A percentile compares a stretch with the other conserved stretches of the same genome.
These are phyloP conservation scores for Mucor piriformis DNA, from an alignment of 371 early-diverging fungal species.

Conservation along the genomic window DNA sequence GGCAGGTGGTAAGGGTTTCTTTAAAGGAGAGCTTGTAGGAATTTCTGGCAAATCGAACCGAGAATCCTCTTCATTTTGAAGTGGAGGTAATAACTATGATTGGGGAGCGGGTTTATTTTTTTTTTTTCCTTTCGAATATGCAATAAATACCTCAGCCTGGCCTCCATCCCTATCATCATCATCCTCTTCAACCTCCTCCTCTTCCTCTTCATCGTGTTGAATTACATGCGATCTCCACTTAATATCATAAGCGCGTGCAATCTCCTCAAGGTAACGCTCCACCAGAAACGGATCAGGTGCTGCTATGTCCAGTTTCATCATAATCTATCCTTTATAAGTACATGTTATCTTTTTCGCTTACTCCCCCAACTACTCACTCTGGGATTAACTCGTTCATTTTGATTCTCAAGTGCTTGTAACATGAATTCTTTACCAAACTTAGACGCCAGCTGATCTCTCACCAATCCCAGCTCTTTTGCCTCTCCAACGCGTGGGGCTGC, in stretches of 20 bases:
- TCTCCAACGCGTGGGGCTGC: constrained; percentile 81
- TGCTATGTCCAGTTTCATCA: constrained; percentile 76
- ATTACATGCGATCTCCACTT: constrained; percentile 66
- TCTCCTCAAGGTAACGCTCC: constrained; percentile 85
- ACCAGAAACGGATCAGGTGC: constrained; percentile 84
- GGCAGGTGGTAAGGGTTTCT: constrained; percentile 12
- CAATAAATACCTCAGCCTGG: constrained; percentile 25
- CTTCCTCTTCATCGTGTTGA: constrained; percentile 29
- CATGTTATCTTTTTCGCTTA: too few species aligned
- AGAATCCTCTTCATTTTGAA: constrained; percentile 17
- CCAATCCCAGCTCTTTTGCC: constrained; percentile 80
- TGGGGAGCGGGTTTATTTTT: too few species aligned
- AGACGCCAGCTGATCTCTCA: constrained; percentile 78
- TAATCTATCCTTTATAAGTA: constrained; percentile 56
- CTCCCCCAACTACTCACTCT: constrained; percentile 71
- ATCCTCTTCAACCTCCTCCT: constrained; percentile 10
- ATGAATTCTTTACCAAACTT: constrained; percentile 89
- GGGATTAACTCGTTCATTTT: constrained; percentile 74
- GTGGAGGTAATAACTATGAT: constrained; percentile 25
- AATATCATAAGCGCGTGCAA: constrained; percentile 82
- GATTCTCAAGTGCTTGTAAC: constrained; percentile 74
- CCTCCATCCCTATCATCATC: constrained; percentile 14
- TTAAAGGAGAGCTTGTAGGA: constrained; percentile 35
- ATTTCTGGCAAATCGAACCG: constrained; percentile 40
- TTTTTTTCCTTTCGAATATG: neutral